These are phyloP conservation scores for Carpinus viminea DNA, from an alignment of 306 rosid species.

Conservation along the genomic window DNA sequence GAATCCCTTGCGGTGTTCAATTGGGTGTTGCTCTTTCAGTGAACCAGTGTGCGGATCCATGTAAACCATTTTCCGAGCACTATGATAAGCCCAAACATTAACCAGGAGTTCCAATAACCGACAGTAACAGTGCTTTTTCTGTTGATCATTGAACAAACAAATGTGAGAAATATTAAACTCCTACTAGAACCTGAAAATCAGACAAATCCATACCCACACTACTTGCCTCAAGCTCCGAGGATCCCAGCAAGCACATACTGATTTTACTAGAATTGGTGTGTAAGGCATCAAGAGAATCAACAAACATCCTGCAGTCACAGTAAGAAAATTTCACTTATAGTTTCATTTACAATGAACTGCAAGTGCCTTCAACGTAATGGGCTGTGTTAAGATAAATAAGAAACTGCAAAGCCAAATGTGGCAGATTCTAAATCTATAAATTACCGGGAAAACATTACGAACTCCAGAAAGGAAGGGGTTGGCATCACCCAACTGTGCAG, in stretches of 20 bases:
- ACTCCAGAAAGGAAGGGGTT: conserved; percentile 90
- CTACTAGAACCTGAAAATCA: conserved; percentile 20
- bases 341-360: conserved; percentile 15
- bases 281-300: conserved; percentile 79
- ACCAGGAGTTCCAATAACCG: conserved; percentile 83
- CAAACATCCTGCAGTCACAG: conserved; percentile 77
- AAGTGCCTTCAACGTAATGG: conserved; percentile 14
- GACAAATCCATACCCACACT: not conserved
- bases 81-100: conserved; percentile 97
- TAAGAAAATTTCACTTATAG: conserved; percentile 26
- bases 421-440: conserved; percentile 9
- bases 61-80: conserved; percentile 85
- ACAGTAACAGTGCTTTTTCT: conserved; percentile 87
- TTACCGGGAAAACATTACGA: conserved; percentile 90
- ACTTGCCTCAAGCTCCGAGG: conserved; percentile 81
- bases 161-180: conserved; percentile 25
- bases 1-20: conserved; percentile 67
- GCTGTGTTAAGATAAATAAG: conserved; percentile 12
- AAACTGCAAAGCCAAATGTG: not conserved
- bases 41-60: conserved; percentile 72
- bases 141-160: conserved; percentile 25
- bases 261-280: conserved; percentile 48
- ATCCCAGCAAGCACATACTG: conserved; percentile 59
- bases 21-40: conserved; percentile 79
- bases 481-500: conserved; percentile 99